These are phyloP conservation scores for Bondarzewia mesenterica DNA, from an alignment of 1,284 basidiomycete genomes.

Conservation along the genomic window DNA sequence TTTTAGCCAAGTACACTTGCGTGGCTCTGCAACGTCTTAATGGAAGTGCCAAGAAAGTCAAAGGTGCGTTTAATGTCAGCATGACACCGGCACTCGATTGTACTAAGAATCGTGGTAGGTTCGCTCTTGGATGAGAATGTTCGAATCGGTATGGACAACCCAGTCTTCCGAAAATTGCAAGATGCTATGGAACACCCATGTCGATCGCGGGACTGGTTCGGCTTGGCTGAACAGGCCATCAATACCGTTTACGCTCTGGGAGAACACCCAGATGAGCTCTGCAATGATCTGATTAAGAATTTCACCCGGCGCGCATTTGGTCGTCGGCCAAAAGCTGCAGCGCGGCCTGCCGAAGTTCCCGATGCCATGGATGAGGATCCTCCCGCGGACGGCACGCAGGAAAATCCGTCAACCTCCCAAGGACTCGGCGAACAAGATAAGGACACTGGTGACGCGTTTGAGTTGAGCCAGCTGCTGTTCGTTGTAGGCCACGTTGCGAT, in stretches of 20 bases:
- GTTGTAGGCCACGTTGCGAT: constrained; percentile 94
- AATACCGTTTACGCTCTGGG: constrained; percentile 94
- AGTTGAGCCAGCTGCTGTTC: constrained; percentile 87
- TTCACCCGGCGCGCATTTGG: constrained; percentile 72
- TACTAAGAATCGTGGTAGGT: constrained; percentile 33
- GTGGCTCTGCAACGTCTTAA: constrained; percentile 88
- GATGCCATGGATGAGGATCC: constrained; percentile 49
- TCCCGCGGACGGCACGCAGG: constrained; percentile 15
- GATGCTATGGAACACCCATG: constrained; percentile 73
- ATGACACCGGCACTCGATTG: neutral
- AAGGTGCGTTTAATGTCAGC: constrained; percentile 46
- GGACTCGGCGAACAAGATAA: constrained; percentile 25
- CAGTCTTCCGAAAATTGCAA: constrained; percentile 80
- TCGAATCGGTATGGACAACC: constrained; percentile 83
- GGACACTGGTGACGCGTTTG: constrained; percentile 74
- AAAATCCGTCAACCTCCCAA: constrained; percentile 2
- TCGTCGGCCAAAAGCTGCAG: constrained; percentile 7
- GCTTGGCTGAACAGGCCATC: constrained; percentile 92
- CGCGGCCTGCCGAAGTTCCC: constrained; percentile 22
- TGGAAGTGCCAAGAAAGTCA: constrained; percentile 95
- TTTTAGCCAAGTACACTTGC: constrained; percentile 89
- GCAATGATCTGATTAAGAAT: constrained; percentile 76
- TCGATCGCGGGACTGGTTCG: constrained; percentile 89
- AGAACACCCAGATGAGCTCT: constrained; percentile 87
- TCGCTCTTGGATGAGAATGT: constrained; percentile 85